Evolutionary conservation across 164 flowering plant genomes (phyloP), one percentile per base, ranked within the genome.

Genomic region (Litsea cubeba): DNA sequence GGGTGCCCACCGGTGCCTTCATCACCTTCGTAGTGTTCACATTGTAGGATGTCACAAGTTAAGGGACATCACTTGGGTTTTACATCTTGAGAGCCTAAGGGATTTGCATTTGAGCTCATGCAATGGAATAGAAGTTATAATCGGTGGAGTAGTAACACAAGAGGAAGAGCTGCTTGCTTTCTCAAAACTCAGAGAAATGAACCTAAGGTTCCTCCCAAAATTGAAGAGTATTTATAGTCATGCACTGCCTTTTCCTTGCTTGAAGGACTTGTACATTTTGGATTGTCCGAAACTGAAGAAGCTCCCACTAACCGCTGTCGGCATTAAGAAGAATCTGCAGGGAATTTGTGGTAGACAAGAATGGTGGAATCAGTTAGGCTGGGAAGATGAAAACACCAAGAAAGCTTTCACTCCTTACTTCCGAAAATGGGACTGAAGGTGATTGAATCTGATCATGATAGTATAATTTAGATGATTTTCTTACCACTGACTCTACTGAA

Each of bases 311-410:
- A 51, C 51, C 49, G 3, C 26, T 20, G 46, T 23, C 15, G 73
- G 70, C 26, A 68, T 72, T 14, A 32, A 62, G 14, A 68, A 60
- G 15, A 70, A 60, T 25, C 32, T 77, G 12, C 28, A 30, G 40
- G 12, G 1, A 54, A 68, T 77, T 24, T 0, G 0, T 0, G 73
- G 72, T n/a, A 14, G 11, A 1, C n/a, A 4, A 1, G 18, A 72
- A 62, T 77, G 79, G 79, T 77, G 79, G 75, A 50, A 72, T 2
- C 22, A 5, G n/a, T 49, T 77, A 25, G 62, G 62, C 30, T 77
- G 72, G 79, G 68, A 77, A 46, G 68, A 72, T 49, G 51, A 46
- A 50, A 49, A 40, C 12, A 22, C 30, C 65, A 51, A 65, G 65
- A 24, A 51, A n/a, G 6, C 30, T 18, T 46, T 68, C 66, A 1